A percentile compares a stretch with the other conserved stretches of the same genome.
These are phyloP conservation scores for Penicillium subrubescens DNA, from an alignment of 495 filamentous ascomycete species.

Conservation along the genomic window DNA sequence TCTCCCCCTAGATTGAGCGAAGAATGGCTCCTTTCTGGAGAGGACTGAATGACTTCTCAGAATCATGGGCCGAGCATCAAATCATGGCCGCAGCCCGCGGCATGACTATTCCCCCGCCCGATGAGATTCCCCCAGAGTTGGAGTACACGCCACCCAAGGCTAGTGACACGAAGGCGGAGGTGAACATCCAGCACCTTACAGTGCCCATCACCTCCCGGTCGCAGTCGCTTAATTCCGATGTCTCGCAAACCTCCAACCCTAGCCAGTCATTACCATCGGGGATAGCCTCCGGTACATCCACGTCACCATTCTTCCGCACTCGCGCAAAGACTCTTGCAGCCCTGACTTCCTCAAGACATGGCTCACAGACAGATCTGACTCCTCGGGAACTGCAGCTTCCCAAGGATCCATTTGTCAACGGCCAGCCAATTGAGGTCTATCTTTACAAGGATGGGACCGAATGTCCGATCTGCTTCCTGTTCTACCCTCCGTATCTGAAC, in stretches of 20 bases:
- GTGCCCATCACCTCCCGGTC: constrained; percentile 76
- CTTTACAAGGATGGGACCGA: constrained; percentile 89
- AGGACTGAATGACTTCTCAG: constrained; percentile 84
- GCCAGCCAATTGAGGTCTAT: constrained; percentile 86
- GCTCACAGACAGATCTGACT: constrained; percentile 66
- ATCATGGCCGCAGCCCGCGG: constrained; percentile 89
- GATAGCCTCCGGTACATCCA: constrained; percentile 60
- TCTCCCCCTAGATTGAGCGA: constrained; percentile 74
- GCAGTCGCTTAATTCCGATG: constrained; percentile 74
- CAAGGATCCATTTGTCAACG: constrained; percentile 85
- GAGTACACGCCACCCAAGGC: constrained; percentile 47
- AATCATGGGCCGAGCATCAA: constrained; percentile 91
- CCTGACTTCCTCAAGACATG: constrained; percentile 67
- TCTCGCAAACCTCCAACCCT: constrained; percentile 48
- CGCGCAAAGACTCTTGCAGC: constrained; percentile 85
- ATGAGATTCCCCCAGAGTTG: constrained; percentile 74
- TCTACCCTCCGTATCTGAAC: constrained; percentile 96
- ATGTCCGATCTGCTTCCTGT: constrained; percentile 95
- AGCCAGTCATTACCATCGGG: constrained; percentile 53
- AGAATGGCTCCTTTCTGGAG: constrained; percentile 93
- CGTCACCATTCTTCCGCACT: constrained; percentile 64
- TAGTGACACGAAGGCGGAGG: constrained; percentile 41
- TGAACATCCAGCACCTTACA: constrained; percentile 65
- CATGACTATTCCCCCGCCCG: constrained; percentile 78
- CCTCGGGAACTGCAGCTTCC: constrained; percentile 80